Evolutionary conservation across 2,329 filamentous ascomycete genomes (phyloP).

Genomic region (Bretziella fagacearum): DNA sequence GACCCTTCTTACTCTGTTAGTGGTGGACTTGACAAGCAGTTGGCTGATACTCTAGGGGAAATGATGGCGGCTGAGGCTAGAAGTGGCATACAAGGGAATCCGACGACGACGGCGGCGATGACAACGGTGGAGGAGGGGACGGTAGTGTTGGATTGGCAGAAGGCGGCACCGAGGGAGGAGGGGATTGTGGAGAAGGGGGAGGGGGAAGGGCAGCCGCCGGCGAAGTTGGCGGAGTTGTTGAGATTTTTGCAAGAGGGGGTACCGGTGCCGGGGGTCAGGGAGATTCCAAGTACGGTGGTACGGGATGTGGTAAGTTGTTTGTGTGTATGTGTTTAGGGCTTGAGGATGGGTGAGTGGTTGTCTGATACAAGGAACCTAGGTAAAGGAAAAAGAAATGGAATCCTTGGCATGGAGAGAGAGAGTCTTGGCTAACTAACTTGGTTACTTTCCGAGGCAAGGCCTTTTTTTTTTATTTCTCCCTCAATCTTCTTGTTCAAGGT

Average conservation of each 20-base stretch:
- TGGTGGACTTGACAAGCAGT: conserved; percentile 20
- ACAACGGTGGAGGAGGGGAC: conserved; percentile 3
- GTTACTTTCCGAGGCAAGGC: not conserved
- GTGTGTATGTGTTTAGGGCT: not conserved
- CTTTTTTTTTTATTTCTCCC: too few relatives aligned
- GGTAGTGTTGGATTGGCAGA: conserved; percentile 28
- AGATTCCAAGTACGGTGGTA: conserved; percentile 68
- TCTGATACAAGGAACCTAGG: too few relatives aligned
- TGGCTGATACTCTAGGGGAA: conserved; percentile 19
- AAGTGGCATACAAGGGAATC: conserved; percentile 1
- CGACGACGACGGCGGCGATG: conserved; percentile 7
- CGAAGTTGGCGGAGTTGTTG: conserved; percentile 60
- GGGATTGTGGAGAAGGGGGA: conserved; percentile 27
- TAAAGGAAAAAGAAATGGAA: not conserved
- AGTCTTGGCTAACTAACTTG: not conserved
- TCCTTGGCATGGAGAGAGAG: not conserved
- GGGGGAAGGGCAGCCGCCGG: conserved; percentile 19
- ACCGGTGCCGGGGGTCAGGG: conserved; percentile 69
- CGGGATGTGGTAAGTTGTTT: conserved; percentile 43
- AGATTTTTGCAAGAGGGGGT: conserved; percentile 68
- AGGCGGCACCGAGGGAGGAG: conserved; percentile 31
- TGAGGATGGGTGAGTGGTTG: conserved; percentile 25
- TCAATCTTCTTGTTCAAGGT: too few relatives aligned
- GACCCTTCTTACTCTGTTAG: conserved; percentile 18
- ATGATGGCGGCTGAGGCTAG: not conserved